Conservation (phyloP, 176 grass and related monocot genomes). For the Oryza longistaminata region DNA sequence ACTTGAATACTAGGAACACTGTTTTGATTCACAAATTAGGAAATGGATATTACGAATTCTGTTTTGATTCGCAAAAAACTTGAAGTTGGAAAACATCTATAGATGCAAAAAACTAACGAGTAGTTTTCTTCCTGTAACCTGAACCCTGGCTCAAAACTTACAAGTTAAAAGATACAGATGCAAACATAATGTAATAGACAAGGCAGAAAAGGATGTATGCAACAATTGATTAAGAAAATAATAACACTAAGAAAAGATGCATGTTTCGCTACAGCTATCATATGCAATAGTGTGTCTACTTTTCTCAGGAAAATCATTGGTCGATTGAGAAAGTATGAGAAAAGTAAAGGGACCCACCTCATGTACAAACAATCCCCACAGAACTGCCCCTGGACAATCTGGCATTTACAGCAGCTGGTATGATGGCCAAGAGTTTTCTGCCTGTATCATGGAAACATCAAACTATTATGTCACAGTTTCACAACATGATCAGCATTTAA, state of each 20-base stretch:
- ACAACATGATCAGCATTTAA: neutral
- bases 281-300: neutral
- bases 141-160: neutral
- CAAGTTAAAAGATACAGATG: neutral
- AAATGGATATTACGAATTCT: neutral
- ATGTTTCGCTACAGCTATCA: neutral
- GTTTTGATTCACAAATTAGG: neutral
- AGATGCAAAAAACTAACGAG: no score
- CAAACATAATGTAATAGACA: neutral
- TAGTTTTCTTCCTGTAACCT: neutral
- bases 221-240: neutral
- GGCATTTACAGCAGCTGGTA: slow-evolving; percentile 74
- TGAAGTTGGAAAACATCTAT: neutral
- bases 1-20: no score
- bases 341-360: slow-evolving; percentile 49
- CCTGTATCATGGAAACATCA: slow-evolving; percentile 43
- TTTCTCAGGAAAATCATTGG: neutral
- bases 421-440: slow-evolving; percentile 87
- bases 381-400: slow-evolving; percentile 85
- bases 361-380: slow-evolving; percentile 97
- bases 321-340: neutral
- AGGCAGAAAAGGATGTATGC: neutral
- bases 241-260: neutral
- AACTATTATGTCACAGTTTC: slow-evolving; percentile 11
- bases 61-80: neutral